Evolutionary conservation across 331 rosid species (phyloP).

Genomic region (Saraca asoca): DNA sequence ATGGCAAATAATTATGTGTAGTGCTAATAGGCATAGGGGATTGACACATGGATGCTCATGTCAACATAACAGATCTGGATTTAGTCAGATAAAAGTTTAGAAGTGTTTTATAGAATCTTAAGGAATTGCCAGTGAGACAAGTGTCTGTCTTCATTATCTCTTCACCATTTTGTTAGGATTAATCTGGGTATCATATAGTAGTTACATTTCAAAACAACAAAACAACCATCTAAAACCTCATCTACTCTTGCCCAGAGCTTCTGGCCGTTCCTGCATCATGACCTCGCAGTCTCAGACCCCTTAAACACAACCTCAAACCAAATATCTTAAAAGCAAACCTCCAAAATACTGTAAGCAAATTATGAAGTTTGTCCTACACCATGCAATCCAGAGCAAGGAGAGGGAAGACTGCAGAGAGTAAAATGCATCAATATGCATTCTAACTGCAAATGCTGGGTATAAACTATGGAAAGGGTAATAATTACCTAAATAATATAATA

Average conservation of each 20-base stretch:
- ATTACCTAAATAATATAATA: slow-evolving; percentile 1
- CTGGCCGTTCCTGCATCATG: slow-evolving; percentile 3
- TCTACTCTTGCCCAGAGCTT: background rate
- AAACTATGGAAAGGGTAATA: slow-evolving; percentile 9
- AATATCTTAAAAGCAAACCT: slow-evolving; percentile 11
- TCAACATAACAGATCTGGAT: no score
- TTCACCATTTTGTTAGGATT: no score
- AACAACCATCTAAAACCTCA: background rate
- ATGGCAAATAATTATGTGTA: background rate
- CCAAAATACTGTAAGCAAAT: slow-evolving; percentile 15
- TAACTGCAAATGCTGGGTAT: slow-evolving; percentile 19
- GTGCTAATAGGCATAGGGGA: background rate
- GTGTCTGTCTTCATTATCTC: no score
- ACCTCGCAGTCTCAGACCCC: slow-evolving; percentile 20
- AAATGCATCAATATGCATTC: slow-evolving; percentile 23
- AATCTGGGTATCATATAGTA: no score
- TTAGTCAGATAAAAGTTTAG: no score
- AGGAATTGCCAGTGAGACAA: no score
- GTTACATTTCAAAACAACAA: no score
- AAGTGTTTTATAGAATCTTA: no score
- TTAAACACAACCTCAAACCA: slow-evolving; percentile 12
- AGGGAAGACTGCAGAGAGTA: slow-evolving; percentile 21
- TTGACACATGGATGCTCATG: no score
- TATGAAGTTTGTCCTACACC: slow-evolving; percentile 17
- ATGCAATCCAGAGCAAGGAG: slow-evolving; percentile 11